Conservation (phyloP, 2,329 filamentous ascomycete genomes). For the Ilyonectria robusta region DNA sequence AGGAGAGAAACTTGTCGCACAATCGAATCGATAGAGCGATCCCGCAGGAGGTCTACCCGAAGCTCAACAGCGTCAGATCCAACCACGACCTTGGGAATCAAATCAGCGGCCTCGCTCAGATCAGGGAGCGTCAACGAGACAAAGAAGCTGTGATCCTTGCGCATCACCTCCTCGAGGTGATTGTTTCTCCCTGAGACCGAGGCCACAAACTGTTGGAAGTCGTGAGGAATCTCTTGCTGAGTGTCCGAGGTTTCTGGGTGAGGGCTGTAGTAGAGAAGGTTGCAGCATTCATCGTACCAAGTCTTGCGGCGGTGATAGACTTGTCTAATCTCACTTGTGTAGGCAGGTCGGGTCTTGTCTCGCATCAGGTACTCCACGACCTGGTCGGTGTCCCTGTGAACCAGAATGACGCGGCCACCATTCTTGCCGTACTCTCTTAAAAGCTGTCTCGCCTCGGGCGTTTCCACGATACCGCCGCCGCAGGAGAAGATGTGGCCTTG, state of each 20-base stretch:
- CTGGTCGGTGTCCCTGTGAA: slow-evolving; percentile 89
- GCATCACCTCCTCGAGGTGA: slow-evolving; percentile 60
- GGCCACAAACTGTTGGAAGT: slow-evolving; percentile 57
- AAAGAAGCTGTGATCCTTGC: slow-evolving; percentile 87
- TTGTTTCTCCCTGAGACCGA: slow-evolving; percentile 57
- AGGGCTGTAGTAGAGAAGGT: slow-evolving; percentile 92
- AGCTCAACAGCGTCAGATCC: slow-evolving; percentile 95
- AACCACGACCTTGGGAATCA: slow-evolving; percentile 80
- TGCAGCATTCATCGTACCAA: slow-evolving; percentile 95
- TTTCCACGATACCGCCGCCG: slow-evolving; percentile 94
- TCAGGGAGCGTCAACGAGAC: slow-evolving; percentile 90
- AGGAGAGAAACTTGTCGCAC: slow-evolving; percentile 86
- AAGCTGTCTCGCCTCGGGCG: slow-evolving; percentile 81
- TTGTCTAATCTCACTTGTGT: slow-evolving; percentile 90
- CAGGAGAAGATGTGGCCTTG: slow-evolving; percentile 90
- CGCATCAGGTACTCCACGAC: slow-evolving; percentile 90
- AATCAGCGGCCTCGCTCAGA: slow-evolving; percentile 72
- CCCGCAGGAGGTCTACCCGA: slow-evolving; percentile 89
- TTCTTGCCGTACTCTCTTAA: slow-evolving; percentile 80
- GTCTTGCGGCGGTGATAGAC: slow-evolving; percentile 92
- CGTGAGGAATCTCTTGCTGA: slow-evolving; percentile 49
- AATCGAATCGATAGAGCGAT: slow-evolving; percentile 83
- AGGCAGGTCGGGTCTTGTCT: slow-evolving; percentile 93
- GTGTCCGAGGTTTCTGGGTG: slow-evolving; percentile 57
- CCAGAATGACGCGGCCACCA: slow-evolving; percentile 87